Base-by-base conservation (phyloP, 2,329 filamentous ascomycete genomes). In the Drechslerella stenobrocha region DNA sequence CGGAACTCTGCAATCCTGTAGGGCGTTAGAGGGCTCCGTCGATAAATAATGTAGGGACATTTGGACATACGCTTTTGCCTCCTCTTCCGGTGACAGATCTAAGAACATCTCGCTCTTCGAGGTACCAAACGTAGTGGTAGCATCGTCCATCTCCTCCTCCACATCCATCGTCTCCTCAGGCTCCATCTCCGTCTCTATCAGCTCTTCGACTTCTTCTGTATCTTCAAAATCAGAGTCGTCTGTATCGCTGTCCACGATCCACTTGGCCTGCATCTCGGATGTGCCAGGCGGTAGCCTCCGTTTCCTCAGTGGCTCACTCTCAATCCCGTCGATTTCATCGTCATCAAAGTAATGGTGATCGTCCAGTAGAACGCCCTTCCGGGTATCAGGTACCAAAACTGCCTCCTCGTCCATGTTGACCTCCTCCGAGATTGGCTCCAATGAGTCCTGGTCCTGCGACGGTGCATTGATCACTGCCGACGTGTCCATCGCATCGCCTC, bases 311-410 rank as follows among this genome's bases (percentile, higher is more conserved):
- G 81, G 77, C 15, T 84, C 79, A 53, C 84, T 80, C 2, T 77
- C 78, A 11, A 71, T 63, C 1, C 44, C 51, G 40, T 82, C 80
- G 3, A 81, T 79, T 53, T 93, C 87, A 46, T 93, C 90, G 42
- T 97, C 92, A 0, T 91, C 91, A 75, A 97, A 98, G 77, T 98
- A 98, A 75, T 97, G 92, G 76, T 98, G 92, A 71, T 97, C 92
- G 72, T 98, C 93, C 7, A 98, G 81, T 37, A 98, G 79, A 0
- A 98, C 93, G 70, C 92, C 93, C 77, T 92, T 95, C 74, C 71
- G 70, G 22, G 71, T 67, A 44, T 70, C 70, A 11, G 72, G 67
- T n/a, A 42, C 81, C 80, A 1, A 80, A 78, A 2, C 78, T 20
- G 83, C 83, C 20, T 84, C 82, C 69, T 89, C 87, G 22, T 84